Evolutionary conservation across 331 rosid species (phyloP), one percentile per base, ranked within the genome.

Genomic region (Malus hybrid): DNA sequence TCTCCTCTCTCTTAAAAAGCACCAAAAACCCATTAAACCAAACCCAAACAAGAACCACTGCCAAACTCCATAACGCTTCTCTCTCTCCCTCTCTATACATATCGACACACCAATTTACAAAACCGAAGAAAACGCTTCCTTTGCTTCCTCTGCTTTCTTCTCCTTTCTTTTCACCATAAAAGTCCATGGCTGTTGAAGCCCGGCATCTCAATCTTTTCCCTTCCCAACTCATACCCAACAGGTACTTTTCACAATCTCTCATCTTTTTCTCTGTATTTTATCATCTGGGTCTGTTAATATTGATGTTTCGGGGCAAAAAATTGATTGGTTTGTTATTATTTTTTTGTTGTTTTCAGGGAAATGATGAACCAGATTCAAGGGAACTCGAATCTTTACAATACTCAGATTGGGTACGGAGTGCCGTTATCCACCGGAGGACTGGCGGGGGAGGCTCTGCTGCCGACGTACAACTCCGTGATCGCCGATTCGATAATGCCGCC

Each of bases 181-280:
- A 32, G n/a, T 72, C 46, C 82, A 91, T 93, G 97, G 97, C 98
- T 63, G 97, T 93, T 56, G 92, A 91, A 77, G 93, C 98, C 80
- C 87, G 87, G 71, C 94, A 88, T 74, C 93, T 88, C 69, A 89
- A 87, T 73, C 87, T 87, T 78, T 91, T 91, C 76, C 85, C 84
- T 52, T 71, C 96, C 70, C 97, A 91, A 77, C 86, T 88, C 81
- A 13, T 78, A 14, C 42, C 69, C 80, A 90, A 81, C 83, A 69
- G 96, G 98, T 93, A 83, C 27, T 4, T 15, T 1, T 33, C 20
- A 11, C 20, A 9, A 54, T 22, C 33, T 13, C 63, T 4, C 2
- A 11, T 33, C 4, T 31, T 8, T 22, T 28, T 31, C 66, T 34
- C 69, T 65, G 10, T 28, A 12, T 32, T 27, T 20, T 36, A 46